A percentile compares a stretch with the other conserved stretches of the same genome.
phyloP scores from a whole-genome alignment of 2,329 filamentous ascomycete species.

The Fusarium protoensiforme region DNA sequence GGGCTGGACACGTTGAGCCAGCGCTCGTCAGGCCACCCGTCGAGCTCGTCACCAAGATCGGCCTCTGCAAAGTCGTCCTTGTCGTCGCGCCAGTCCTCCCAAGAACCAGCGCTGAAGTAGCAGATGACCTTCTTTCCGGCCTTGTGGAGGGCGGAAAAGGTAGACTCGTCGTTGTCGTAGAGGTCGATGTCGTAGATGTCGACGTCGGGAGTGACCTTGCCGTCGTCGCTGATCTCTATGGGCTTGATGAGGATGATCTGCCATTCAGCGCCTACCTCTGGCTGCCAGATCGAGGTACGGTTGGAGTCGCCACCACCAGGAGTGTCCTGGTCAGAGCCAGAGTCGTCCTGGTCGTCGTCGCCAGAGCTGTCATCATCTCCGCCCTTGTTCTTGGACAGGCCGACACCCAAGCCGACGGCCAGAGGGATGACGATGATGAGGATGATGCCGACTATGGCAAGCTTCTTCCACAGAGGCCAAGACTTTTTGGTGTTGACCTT shows the following conservation, averaged over 20 bases:
- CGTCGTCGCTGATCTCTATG: slow-evolving; percentile 56
- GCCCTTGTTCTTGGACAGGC: slow-evolving; percentile 54
- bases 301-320: slow-evolving; percentile 23
- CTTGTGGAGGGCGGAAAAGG: slow-evolving; percentile 67
- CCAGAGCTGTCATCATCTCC: slow-evolving; percentile 17
- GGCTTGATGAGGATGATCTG: slow-evolving; percentile 68
- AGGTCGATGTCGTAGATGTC: slow-evolving; percentile 62
- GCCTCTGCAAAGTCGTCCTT: slow-evolving; percentile 60
- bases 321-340: slow-evolving; percentile 36
- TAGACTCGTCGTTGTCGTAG: slow-evolving; percentile 61
- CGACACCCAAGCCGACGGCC: slow-evolving; percentile 67
- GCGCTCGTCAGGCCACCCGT: slow-evolving; percentile 74
- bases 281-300: slow-evolving; percentile 59
- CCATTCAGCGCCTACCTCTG: slow-evolving; percentile 64
- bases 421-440: slow-evolving; percentile 54
- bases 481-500: slow-evolving; percentile 15
- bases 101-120: slow-evolving; percentile 80
- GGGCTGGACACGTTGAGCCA: slow-evolving; percentile 71
- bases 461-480: slow-evolving; percentile 47
- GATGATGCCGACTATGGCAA: slow-evolving; percentile 41
- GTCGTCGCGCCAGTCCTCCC: slow-evolving; percentile 72
- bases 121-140: slow-evolving; percentile 73
- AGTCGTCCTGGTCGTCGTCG: slow-evolving; percentile 38
- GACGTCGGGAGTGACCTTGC: slow-evolving; percentile 56
- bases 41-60: slow-evolving; percentile 68